phyloP scores from a whole-genome alignment of 139 green algal species.

The Auxenochlorella pyrenoidosa region DNA sequence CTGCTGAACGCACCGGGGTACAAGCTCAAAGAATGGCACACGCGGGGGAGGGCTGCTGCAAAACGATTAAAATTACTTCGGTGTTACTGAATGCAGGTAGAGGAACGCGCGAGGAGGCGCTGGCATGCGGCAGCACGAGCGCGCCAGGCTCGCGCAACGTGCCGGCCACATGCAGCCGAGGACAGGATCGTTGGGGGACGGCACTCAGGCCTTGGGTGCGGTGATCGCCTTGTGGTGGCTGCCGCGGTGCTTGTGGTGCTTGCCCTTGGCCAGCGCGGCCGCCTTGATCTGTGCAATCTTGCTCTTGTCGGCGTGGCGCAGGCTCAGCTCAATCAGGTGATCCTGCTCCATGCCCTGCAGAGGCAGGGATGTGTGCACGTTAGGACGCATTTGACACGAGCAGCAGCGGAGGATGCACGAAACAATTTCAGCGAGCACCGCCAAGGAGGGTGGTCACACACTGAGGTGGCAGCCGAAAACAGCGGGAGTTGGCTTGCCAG shows the following conservation, averaged over 20 bases:
- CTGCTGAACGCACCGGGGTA: too few relatives aligned
- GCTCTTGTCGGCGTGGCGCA: constrained; percentile 35
- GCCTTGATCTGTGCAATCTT: constrained; percentile 35
- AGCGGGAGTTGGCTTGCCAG: too few relatives aligned
- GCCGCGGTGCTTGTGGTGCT: constrained; percentile 17
- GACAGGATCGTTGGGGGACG: background rate
- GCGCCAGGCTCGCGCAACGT: too few relatives aligned
- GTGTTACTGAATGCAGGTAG: background rate
- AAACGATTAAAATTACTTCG: background rate
- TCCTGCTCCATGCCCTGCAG: constrained; percentile 37
- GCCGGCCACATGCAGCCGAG: background rate
- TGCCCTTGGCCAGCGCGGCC: constrained; percentile 17
- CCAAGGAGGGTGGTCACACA: too few relatives aligned
- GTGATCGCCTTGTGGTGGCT: background rate
- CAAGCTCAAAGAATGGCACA: too few relatives aligned
- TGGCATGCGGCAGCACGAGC: too few relatives aligned
- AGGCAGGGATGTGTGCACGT: background rate
- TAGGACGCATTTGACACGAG: too few relatives aligned
- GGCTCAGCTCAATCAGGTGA: constrained; percentile 41
- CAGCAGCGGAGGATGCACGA: too few relatives aligned
- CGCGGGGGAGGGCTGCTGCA: background rate
- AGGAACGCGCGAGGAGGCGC: background rate
- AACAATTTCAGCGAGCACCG: too few relatives aligned
- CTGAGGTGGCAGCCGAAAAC: too few relatives aligned
- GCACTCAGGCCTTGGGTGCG: background rate